Base-by-base conservation (phyloP, 805 yeast genomes). In the Ogataea zsoltii region DNA sequence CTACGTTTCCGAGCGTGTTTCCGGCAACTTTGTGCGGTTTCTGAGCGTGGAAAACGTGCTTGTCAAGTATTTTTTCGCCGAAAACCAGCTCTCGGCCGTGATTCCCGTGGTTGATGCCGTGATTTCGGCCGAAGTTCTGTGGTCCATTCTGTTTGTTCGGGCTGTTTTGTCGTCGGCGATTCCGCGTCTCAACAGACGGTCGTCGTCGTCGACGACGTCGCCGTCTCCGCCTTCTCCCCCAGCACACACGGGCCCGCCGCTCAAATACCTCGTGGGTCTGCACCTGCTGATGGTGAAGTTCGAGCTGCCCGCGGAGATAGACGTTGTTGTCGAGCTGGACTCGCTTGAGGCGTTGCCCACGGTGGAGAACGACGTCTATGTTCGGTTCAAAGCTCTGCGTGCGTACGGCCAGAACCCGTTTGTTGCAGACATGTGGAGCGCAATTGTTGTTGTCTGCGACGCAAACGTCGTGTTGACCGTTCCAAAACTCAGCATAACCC, bases 111-210 rank as follows among this genome's bases (percentile, higher is more conserved):
- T 66, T 10, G 67, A 65, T 35, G 36, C 49, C 1, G 41, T 40
- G 1, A 14, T 65, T 3, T 61, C 68, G 2, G 56, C 60, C n/a
- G 69, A 66, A 40, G 56, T 55, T 4, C 33, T 64, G 15, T 66
- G 70, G 70, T 50, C 63, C 2, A 7, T 60, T 1, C 26, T 63
- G 21, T 66, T 65, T 51, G 55, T 65, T 3, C 48, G 47, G 33
- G 44, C 56, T 2, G 42, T 54, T 6, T 11, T 57, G 10, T 9
- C 33, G 4, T 42, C 54, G 2, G 45, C 44, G 16, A 15, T 55
- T 12, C 58, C 60, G 13, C 26, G 5, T n/a, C 14, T n/a, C 17
- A 33, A 7, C n/a, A n/a, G n/a, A n/a, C n/a, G n/a, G n/a, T n/a
- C n/a, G n/a, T n/a, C n/a, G n/a, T n/a, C n/a, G n/a, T n/a, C n/a